phyloP scores from a whole-genome alignment of 495 filamentous ascomycete genomes.

The Penicillium tannophilum region DNA sequence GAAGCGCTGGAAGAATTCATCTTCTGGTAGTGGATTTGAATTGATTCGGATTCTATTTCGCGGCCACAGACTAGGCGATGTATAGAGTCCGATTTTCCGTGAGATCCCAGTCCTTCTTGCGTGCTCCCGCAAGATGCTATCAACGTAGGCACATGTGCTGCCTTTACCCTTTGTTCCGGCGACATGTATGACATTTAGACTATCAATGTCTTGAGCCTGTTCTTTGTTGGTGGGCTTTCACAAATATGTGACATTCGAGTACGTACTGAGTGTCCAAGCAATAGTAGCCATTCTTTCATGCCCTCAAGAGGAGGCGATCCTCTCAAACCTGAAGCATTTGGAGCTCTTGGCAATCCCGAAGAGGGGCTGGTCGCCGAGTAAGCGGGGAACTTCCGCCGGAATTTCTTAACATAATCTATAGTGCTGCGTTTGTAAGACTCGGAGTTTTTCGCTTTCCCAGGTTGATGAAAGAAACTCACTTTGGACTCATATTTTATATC shows the following conservation, averaged over 20 bases:
- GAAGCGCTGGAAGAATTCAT: conserved; percentile 61
- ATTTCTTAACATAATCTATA: conserved; percentile 1
- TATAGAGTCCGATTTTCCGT: conserved; percentile 69
- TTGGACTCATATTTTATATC: too few relatives aligned
- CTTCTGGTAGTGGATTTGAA: conserved; percentile 48
- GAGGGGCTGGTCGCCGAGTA: neutral
- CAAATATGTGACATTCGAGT: neutral
- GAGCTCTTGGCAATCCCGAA: neutral
- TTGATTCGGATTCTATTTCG: conserved; percentile 69
- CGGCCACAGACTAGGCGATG: conserved; percentile 66
- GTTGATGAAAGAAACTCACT: too few relatives aligned
- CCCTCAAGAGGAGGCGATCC: conserved; percentile 27
- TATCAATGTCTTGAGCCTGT: conserved; percentile 31
- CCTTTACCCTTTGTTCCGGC: conserved; percentile 88
- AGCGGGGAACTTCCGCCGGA: neutral
- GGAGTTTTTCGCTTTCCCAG: neutral
- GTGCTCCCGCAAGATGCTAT: conserved; percentile 45
- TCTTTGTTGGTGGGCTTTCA: neutral
- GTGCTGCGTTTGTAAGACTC: neutral
- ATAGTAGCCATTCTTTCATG: conserved; percentile 32
- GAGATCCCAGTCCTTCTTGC: conserved; percentile 34
- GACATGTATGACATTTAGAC: conserved; percentile 63
- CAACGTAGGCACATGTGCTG: conserved; percentile 32
- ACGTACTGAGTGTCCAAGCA: conserved; percentile 33
- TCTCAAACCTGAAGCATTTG: neutral